phyloP scores from a whole-genome alignment of 177 flowering plant genomes.

The Vitis hybrid region DNA sequence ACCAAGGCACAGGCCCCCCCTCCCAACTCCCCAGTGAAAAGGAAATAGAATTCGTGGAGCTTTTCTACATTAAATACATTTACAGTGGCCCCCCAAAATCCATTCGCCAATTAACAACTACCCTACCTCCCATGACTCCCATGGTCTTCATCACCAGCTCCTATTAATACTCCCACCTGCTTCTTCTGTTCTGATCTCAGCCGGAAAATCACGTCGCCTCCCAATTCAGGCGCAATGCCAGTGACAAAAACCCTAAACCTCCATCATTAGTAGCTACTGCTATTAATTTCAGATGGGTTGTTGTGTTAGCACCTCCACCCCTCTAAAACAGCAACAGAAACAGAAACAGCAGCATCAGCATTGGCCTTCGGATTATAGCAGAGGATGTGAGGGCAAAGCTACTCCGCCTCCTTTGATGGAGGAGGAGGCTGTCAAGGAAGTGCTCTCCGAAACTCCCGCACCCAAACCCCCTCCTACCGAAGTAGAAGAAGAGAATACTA shows the following conservation, averaged over 20 bases:
- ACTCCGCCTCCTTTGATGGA: conserved; percentile 31
- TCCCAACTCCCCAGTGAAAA: too few relatives aligned
- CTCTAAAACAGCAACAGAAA: neutral
- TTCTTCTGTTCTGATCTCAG: neutral
- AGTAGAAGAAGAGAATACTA: neutral
- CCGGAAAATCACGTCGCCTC: neutral
- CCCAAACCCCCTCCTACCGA: conserved; percentile 23
- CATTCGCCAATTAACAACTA: neutral
- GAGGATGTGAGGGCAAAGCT: conserved; percentile 17
- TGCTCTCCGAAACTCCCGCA: conserved; percentile 50
- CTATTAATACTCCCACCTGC: too few relatives aligned
- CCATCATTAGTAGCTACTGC: neutral
- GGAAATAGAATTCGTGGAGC: too few relatives aligned
- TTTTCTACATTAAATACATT: neutral
- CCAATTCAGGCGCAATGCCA: neutral
- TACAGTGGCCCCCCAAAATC: neutral
- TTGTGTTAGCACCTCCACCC: conserved; percentile 20
- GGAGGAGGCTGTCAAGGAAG: conserved; percentile 74
- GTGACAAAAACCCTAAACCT: neutral
- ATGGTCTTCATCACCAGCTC: neutral
- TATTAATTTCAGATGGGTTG: conserved; percentile 27
- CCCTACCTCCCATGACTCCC: neutral
- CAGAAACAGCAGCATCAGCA: neutral
- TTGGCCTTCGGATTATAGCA: neutral
- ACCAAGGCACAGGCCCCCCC: too few relatives aligned